Evolutionary conservation across 164 flowering plant genomes (phyloP), one percentile per base, ranked within the genome.

Genomic region (Annona cherimola): DNA sequence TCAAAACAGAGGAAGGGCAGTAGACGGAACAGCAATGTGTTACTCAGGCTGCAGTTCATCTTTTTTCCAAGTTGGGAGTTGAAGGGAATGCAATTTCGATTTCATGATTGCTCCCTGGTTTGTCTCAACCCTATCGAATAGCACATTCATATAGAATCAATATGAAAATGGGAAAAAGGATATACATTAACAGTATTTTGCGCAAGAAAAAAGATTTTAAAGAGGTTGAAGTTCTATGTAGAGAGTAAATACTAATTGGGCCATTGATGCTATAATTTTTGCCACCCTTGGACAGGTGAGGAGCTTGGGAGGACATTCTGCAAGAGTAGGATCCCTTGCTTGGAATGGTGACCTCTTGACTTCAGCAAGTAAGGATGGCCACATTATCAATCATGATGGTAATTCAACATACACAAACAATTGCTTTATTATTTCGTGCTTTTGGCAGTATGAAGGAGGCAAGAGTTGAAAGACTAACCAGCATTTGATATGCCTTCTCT

Each of bases 361-460:
- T 45, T 81, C 87, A 16, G 89, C 88, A 59, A 73, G 88, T 80
- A 50, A 19, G 6, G 86, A 83, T 57, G 77, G 73, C 66, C 46
- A 77, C 71, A 87, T 87, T 26, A 77, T 84, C 39, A 84, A 82
- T 66, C 89, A 86, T 69, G 89, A 87, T 63, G 88, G 86, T 84
- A 77, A 0, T 44, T 26, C 64, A 57, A 42, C 42, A 64, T 26
- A 12, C 67, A 20, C 5, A 68, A 35, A 40, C 26, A 40, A 35
- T 19, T 8, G 42, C 42, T 41, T 74, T 11, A 42, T 46, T 54
- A 18, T 43, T 11, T 50, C 40, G 19, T 2, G 40, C 71, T 45
- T 39, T 68, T 61, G 19, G 8, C 19, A 43, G 3, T 67, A 45
- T 45, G 11, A 50, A 26, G 18, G 57, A 50, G 14, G 14, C 9